phyloP scores from a whole-genome alignment of 208 protist genomes.

The Crithidia mellificae region DNA sequence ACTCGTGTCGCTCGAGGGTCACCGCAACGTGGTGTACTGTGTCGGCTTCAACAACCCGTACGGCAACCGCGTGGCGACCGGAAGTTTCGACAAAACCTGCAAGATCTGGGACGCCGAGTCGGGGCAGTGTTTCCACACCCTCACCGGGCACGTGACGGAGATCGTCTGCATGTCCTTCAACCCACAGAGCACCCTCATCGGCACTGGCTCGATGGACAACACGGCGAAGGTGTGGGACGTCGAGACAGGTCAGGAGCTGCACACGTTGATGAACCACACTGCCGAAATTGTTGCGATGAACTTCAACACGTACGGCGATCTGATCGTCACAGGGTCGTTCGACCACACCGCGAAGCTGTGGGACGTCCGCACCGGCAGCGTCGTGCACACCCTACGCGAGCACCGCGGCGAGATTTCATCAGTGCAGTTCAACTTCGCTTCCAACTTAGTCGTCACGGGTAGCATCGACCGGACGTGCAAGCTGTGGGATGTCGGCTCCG shows the following conservation, averaged over 20 bases:
- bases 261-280: conserved; percentile 92
- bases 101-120: conserved; percentile 93
- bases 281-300: conserved; percentile 94
- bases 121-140: conserved; percentile 89
- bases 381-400: conserved; percentile 88
- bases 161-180: conserved; percentile 96
- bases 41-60: conserved; percentile 96
- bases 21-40: conserved; percentile 96
- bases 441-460: conserved; percentile 89
- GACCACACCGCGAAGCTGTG: conserved; percentile 94
- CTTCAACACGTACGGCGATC: conserved; percentile 89
- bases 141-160: conserved; percentile 93
- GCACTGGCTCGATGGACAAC: conserved; percentile 96
- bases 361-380: conserved; percentile 87
- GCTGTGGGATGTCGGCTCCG: conserved; percentile 93
- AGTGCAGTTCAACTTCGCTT: conserved; percentile 93
- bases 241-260: conserved; percentile 87
- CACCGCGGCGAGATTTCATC: conserved; percentile 95
- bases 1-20: conserved; percentile 92
- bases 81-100: conserved; percentile 97
- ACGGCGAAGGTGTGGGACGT: conserved; percentile 94
- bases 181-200: conserved; percentile 87
- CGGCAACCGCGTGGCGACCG: conserved; percentile 94
- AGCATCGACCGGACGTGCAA: conserved; percentile 96
- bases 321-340: conserved; percentile 94